Evolutionary conservation across 768 basidiomycete species (phyloP).

Genomic region (Suillus subalutaceus): DNA sequence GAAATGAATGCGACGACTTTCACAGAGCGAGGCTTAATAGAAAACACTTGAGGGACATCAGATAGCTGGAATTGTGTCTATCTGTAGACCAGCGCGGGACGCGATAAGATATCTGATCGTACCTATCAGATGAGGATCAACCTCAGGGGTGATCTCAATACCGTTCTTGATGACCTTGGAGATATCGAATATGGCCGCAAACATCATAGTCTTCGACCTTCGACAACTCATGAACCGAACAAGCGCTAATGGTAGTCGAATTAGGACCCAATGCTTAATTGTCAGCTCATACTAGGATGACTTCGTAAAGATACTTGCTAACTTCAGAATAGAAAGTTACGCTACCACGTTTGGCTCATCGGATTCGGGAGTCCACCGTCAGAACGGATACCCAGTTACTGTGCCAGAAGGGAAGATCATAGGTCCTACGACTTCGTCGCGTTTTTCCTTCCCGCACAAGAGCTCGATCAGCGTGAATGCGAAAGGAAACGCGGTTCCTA

Average conservation of each 20-base stretch:
- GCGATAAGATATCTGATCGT: too few species aligned
- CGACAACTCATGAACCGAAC: background rate
- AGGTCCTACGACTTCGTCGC: conserved; percentile 60
- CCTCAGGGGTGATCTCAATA: too few species aligned
- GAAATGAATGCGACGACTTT: too few species aligned
- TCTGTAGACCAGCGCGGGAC: too few species aligned
- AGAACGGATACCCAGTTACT: conserved; percentile 40
- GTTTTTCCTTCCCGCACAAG: conserved; percentile 64
- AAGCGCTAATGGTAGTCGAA: background rate
- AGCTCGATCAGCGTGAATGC: conserved; percentile 71
- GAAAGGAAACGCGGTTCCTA: conserved; percentile 79
- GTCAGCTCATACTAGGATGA: background rate
- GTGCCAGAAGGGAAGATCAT: conserved; percentile 71
- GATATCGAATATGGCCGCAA: background rate
- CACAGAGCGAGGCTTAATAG: too few species aligned
- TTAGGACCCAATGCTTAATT: background rate
- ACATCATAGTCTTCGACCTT: background rate
- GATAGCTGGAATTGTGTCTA: too few species aligned
- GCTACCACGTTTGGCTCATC: background rate
- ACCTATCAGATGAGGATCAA: too few species aligned
- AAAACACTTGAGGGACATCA: too few species aligned
- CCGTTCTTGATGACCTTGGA: too few species aligned
- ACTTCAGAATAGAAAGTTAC: background rate
- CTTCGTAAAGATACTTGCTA: background rate
- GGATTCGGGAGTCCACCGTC: background rate